A percentile compares a stretch with the other conserved stretches of the same genome.
Evolutionary conservation across 345 rosid genomes (phyloP).

Genomic region (Aquilaria yunnanensis): DNA sequence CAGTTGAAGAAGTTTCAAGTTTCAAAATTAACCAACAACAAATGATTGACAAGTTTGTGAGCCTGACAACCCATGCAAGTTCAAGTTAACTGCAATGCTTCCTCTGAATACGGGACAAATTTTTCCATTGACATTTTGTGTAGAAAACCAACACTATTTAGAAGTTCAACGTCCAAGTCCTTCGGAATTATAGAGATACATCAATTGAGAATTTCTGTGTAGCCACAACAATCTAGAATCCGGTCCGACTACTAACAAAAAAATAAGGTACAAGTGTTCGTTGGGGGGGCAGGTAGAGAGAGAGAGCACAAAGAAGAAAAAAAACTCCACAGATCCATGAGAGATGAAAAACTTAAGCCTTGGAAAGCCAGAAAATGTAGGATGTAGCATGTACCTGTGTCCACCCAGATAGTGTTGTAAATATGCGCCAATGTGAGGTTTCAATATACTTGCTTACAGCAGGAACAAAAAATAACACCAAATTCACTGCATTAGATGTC

Average conservation of each 20-base stretch:
- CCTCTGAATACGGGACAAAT: no score
- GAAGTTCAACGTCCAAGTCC: no score
- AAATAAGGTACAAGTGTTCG: slow-evolving; percentile 1
- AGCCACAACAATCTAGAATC: background rate
- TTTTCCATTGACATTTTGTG: no score
- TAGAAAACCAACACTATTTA: no score
- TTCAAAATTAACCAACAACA: background rate
- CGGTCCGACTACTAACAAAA: slow-evolving; percentile 12
- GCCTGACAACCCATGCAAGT: no score
- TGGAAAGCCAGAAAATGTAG: background rate
- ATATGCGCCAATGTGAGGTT: slow-evolving; percentile 61
- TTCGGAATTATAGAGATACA: no score
- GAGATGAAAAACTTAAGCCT: no score
- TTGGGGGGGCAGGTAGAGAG: background rate
- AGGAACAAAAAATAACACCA: slow-evolving; percentile 86
- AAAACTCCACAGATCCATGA: background rate
- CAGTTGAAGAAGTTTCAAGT: background rate
- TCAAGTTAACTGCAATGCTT: no score
- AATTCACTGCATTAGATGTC: slow-evolving; percentile 59
- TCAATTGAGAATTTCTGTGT: no score
- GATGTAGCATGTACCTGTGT: slow-evolving; percentile 46
- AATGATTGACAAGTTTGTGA: no score
- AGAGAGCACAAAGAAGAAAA: background rate
- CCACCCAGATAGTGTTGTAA: slow-evolving; percentile 67
- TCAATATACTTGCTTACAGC: slow-evolving; percentile 74